Evolutionary conservation across 768 basidiomycete species (phyloP).

Genomic region (Porpolomopsis calyptriformis): DNA sequence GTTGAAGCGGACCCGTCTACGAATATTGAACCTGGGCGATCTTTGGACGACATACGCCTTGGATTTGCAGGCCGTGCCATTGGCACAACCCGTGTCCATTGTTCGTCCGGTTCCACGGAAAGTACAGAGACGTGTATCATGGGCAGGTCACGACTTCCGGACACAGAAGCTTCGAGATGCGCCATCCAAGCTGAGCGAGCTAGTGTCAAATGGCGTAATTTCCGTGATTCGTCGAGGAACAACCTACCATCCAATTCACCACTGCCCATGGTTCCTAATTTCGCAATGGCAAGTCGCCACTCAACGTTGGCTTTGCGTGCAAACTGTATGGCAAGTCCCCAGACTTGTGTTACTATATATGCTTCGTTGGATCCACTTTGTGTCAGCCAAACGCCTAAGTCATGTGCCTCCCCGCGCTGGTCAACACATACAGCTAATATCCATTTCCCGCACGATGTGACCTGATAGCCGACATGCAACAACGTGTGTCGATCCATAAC

Average conservation of each 20-base stretch:
- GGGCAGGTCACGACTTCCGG: slow-evolving; percentile 30
- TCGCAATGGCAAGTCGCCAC: slow-evolving; percentile 70
- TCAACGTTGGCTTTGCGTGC: slow-evolving; percentile 60
- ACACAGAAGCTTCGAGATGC: slow-evolving; percentile 34
- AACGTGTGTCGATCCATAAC: slow-evolving; percentile 41
- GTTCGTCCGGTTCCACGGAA: slow-evolving; percentile 46
- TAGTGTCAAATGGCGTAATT: not conserved
- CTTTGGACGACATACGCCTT: slow-evolving; percentile 19
- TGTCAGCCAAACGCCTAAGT: slow-evolving; percentile 55
- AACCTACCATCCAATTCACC: slow-evolving; percentile 60
- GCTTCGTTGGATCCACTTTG: slow-evolving; percentile 20
- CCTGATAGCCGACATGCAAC: slow-evolving; percentile 66
- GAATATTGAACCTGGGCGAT: slow-evolving; percentile 23
- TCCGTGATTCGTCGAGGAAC: slow-evolving; percentile 14
- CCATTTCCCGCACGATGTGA: slow-evolving; percentile 66
- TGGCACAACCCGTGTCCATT: slow-evolving; percentile 46
- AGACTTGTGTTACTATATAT: slow-evolving; percentile 49
- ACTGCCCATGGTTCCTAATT: slow-evolving; percentile 48
- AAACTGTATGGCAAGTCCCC: slow-evolving; percentile 57
- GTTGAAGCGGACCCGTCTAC: slow-evolving; percentile 40
- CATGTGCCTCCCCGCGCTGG: slow-evolving; percentile 66
- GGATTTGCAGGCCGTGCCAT: slow-evolving; percentile 11
- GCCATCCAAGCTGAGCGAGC: slow-evolving; percentile 48
- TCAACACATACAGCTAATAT: slow-evolving; percentile 65
- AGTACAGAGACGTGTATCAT: slow-evolving; percentile 51